Conservation (phyloP, 2,329 filamentous ascomycete species). For the Mariannaea elegans region DNA sequence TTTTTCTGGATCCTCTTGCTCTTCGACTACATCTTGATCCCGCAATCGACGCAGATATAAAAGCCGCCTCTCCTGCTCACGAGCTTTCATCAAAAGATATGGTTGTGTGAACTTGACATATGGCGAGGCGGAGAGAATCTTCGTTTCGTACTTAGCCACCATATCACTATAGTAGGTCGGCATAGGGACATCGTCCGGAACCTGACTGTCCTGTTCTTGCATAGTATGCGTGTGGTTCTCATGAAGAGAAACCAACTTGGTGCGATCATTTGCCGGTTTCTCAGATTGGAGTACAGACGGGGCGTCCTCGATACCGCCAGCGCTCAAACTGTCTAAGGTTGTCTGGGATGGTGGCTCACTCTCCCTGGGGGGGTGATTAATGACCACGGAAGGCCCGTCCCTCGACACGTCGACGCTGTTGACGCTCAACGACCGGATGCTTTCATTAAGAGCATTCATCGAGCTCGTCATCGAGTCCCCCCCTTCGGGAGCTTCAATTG, state of each 20-base stretch:
- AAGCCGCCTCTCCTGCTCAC: constrained; percentile 87
- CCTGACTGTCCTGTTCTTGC: constrained; percentile 63
- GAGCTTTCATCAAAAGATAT: constrained; percentile 89
- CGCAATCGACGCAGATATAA: constrained; percentile 83
- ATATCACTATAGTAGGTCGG: constrained; percentile 95
- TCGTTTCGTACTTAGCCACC: constrained; percentile 91
- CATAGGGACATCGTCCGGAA: constrained; percentile 82
- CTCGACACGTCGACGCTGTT: constrained; percentile 41
- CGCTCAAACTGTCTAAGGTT: constrained; percentile 42
- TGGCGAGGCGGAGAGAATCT: constrained; percentile 91
- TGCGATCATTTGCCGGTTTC: constrained; percentile 35
- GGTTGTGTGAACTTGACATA: constrained; percentile 96
- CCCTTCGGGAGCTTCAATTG: constrained; percentile 78
- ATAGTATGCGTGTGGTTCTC: constrained; percentile 54
- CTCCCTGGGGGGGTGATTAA: constrained; percentile 49
- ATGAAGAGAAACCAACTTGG: constrained; percentile 49
- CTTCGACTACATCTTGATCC: constrained; percentile 74
- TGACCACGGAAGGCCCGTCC: constrained; percentile 43
- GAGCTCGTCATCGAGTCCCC: constrained; percentile 54
- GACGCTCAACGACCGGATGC: constrained; percentile 46
- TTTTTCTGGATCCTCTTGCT: constrained; percentile 67
- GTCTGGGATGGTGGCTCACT: constrained; percentile 48
- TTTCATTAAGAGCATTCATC: constrained; percentile 52
- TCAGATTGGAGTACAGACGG: constrained; percentile 39
- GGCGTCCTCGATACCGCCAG: constrained; percentile 40